A percentile compares a stretch with the other conserved stretches of the same genome.
phyloP scores from a whole-genome alignment of 139 green algal species.

The Yamagishiella unicocca region DNA sequence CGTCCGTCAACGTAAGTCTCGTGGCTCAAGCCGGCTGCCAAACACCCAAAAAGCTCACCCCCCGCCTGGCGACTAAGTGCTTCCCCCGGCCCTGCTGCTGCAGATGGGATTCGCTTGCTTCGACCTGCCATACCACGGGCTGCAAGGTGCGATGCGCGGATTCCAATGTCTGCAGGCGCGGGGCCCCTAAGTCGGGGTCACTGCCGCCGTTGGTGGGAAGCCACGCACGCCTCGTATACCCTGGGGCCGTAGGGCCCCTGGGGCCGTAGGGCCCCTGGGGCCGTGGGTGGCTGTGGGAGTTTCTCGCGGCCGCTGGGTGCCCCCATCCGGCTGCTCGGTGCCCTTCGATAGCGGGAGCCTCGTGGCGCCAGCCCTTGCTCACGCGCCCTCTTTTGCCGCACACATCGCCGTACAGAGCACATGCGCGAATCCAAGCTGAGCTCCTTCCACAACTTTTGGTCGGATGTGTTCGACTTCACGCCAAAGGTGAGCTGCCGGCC shows the following conservation, averaged over 20 bases:
- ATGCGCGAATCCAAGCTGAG: conserved; percentile 61
- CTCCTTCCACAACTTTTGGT: conserved; percentile 79
- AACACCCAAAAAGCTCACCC: too few relatives aligned
- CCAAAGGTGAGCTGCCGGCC: conserved; percentile 54
- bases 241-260: not conserved
- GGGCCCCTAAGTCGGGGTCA: too few relatives aligned
- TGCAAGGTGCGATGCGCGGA: conserved; percentile 47
- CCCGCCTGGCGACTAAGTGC: too few relatives aligned
- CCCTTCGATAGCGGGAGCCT: not conserved
- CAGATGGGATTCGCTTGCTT: conserved; percentile 71
- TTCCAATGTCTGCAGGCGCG: too few relatives aligned
- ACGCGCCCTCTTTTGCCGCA: not conserved
- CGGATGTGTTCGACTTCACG: conserved; percentile 79
- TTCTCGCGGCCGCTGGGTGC: not conserved
- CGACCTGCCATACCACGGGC: conserved; percentile 64
- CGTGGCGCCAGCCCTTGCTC: not conserved
- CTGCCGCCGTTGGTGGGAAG: too few relatives aligned
- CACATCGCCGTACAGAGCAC: conserved; percentile 52
- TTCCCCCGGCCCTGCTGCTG: not conserved
- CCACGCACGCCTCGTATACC: not conserved
- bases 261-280: not conserved
- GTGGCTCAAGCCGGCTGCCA: not conserved
- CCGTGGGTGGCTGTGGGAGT: not conserved
- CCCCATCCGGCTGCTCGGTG: not conserved
- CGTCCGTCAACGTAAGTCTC: conserved; percentile 45